phyloP scores from a whole-genome alignment of 1,139 yeast genomes.

The Blastobotrys indianensis region DNA sequence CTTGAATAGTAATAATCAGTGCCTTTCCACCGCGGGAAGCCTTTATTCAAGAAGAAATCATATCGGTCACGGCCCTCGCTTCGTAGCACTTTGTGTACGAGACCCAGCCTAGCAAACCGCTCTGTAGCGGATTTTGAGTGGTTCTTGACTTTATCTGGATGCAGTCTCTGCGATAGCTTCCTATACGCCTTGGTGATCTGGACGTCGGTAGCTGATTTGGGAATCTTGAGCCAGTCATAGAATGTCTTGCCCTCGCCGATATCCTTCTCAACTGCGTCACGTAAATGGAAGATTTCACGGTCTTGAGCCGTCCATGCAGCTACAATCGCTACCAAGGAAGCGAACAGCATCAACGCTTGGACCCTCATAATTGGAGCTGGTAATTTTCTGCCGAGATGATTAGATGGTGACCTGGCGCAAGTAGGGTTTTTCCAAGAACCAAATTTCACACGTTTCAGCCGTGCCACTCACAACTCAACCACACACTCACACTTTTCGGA shows the following conservation, averaged over 20 bases:
- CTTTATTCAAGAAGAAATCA: conserved; percentile 76
- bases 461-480: too few relatives aligned
- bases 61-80: conserved; percentile 60
- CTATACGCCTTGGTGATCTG: conserved; percentile 73
- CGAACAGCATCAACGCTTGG: neutral
- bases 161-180: conserved; percentile 36
- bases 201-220: conserved; percentile 41
- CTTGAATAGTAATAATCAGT: conserved; percentile 35
- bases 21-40: conserved; percentile 76
- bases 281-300: conserved; percentile 72
- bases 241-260: conserved; percentile 61
- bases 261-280: conserved; percentile 57
- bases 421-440: too few relatives aligned
- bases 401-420: too few relatives aligned
- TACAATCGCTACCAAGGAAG: conserved; percentile 10
- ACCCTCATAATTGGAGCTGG: too few relatives aligned
- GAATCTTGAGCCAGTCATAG: conserved; percentile 44
- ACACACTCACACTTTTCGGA: too few relatives aligned
- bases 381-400: too few relatives aligned
- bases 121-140: conserved; percentile 40
- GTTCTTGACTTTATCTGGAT: conserved; percentile 48
- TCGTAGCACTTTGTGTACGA: conserved; percentile 68
- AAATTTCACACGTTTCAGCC: too few relatives aligned
- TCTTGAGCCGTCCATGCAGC: conserved; percentile 52
- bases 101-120: conserved; percentile 67